phyloP scores from a whole-genome alignment of 352 stramenopile species.

The Globisporangium parvum region DNA sequence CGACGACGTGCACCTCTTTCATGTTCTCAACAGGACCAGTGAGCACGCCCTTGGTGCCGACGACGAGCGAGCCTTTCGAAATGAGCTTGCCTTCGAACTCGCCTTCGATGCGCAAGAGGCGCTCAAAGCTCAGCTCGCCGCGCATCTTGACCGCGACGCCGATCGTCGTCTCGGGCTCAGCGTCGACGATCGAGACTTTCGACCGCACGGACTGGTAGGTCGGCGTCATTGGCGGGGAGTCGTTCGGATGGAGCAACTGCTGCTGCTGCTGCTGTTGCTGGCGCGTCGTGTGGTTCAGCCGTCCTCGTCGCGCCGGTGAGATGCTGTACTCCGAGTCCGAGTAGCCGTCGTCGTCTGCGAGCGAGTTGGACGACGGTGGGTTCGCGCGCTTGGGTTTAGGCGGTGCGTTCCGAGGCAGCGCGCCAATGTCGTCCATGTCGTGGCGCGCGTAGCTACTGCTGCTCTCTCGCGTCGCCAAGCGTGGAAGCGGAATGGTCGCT shows the following conservation, averaged over 20 bases:
- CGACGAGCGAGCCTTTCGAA: constrained; percentile 85
- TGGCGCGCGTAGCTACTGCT: constrained; percentile 1
- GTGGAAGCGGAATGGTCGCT: constrained; percentile 18
- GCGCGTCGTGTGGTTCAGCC: constrained; percentile 28
- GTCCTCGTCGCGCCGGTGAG: constrained; percentile 54
- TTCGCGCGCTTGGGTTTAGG: constrained; percentile 69
- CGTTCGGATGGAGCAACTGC: constrained; percentile 43
- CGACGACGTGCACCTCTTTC: constrained; percentile 83
- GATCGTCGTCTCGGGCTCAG: constrained; percentile 78
- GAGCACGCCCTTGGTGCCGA: constrained; percentile 77
- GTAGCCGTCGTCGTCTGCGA: constrained; percentile 50
- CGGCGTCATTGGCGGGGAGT: constrained; percentile 58
- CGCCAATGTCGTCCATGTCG: constrained; percentile 49
- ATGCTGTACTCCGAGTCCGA: constrained; percentile 58
- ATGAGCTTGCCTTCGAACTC: constrained; percentile 87
- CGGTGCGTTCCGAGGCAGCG: constrained; percentile 48
- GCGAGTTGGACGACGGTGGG: constrained; percentile 19
- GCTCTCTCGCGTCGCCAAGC: constrained; percentile 7
- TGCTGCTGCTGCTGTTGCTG: constrained; percentile 2
- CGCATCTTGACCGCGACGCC: constrained; percentile 84
- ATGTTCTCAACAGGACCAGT: constrained; percentile 82
- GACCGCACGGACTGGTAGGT: constrained; percentile 40
- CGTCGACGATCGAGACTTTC: constrained; percentile 70
- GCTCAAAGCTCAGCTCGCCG: constrained; percentile 87
- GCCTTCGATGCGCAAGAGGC: constrained; percentile 84